These are phyloP conservation scores for Alternaria triticina DNA, from an alignment of 2,329 filamentous ascomycete species.

Conservation along the genomic window DNA sequence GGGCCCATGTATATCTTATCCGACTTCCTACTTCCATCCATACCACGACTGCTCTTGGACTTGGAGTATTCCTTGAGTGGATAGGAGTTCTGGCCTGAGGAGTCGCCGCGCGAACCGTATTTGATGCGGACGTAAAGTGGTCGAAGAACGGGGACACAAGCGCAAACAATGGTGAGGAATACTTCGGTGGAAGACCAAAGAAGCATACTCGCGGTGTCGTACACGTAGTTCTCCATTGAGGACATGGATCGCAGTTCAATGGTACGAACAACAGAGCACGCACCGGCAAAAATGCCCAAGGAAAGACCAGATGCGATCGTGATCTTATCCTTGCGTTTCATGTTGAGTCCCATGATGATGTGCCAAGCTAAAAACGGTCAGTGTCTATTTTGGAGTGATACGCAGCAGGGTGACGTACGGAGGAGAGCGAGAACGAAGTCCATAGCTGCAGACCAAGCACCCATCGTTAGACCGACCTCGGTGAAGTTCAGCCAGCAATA, in stretches of 20 bases:
- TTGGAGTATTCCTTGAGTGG: constrained; percentile 28
- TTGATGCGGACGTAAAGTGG: constrained; percentile 50
- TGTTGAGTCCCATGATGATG: constrained; percentile 41
- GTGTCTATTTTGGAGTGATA: not conserved
- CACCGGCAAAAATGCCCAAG: constrained; percentile 41
- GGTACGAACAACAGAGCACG: constrained; percentile 42
- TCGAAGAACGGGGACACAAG: constrained; percentile 57
- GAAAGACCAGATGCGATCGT: constrained; percentile 40
- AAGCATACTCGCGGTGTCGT: constrained; percentile 40
- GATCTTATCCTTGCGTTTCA: constrained; percentile 45
- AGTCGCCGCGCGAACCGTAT: constrained; percentile 29
- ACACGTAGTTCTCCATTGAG: constrained; percentile 38
- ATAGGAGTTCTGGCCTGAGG: constrained; percentile 23
- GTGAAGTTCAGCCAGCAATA: constrained; percentile 39
- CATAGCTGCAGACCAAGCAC: constrained; percentile 42
- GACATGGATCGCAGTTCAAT: constrained; percentile 37
- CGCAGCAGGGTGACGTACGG: constrained; percentile 12
- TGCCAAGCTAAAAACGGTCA: constrained; percentile 31
- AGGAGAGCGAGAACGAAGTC: constrained; percentile 46
- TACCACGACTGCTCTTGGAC: constrained; percentile 18
- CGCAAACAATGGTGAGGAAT: constrained; percentile 58
- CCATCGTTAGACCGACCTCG: constrained; percentile 35
- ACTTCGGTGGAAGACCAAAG: constrained; percentile 48
- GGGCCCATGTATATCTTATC: constrained; percentile 29
- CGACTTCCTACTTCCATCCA: constrained; percentile 1